Percentiles rank a stretch among this genome's conserved stretches.
phyloP scores from a whole-genome alignment of 345 rosid species.

The Eucalyptus sideroxylon region DNA sequence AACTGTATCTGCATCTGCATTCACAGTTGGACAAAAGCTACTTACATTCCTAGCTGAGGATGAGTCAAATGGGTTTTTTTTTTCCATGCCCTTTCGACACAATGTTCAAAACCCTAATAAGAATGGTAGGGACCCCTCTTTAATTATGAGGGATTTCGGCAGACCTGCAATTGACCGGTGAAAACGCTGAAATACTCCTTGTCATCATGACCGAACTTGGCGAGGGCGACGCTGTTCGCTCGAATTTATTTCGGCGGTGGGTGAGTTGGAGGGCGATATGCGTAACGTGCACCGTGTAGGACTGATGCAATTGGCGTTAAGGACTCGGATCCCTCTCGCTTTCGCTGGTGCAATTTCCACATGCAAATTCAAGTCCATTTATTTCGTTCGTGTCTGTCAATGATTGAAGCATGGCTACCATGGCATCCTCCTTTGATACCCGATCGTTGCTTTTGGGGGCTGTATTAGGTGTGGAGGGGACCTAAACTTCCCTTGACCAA shows the following conservation, averaged over 20 bases:
- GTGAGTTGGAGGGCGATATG: not conserved
- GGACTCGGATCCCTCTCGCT: not conserved
- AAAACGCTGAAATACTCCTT: not conserved
- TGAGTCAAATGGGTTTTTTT: not conserved
- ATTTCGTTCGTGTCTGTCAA: not conserved
- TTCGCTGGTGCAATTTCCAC: not conserved
- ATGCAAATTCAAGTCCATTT: not conserved
- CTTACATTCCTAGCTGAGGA: not conserved
- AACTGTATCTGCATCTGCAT: not conserved
- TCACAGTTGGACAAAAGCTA: not conserved
- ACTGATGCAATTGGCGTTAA: not conserved
- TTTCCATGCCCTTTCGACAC: not conserved
- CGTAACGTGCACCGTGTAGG: not conserved
- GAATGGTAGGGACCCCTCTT: not conserved
- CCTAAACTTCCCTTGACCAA: not conserved
- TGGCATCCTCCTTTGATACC: not conserved
- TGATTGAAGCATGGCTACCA: not conserved
- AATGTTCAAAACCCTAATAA: not conserved
- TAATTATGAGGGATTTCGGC: not conserved
- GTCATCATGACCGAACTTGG: not conserved
- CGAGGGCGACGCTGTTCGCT: not conserved
- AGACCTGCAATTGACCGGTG: not conserved
- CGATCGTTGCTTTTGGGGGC: not conserved
- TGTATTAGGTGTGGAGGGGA: not conserved
- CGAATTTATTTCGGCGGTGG: not conserved